These are phyloP conservation scores for Epichloe glyceriae DNA, from an alignment of 2,329 filamentous ascomycete species.

Conservation along the genomic window DNA sequence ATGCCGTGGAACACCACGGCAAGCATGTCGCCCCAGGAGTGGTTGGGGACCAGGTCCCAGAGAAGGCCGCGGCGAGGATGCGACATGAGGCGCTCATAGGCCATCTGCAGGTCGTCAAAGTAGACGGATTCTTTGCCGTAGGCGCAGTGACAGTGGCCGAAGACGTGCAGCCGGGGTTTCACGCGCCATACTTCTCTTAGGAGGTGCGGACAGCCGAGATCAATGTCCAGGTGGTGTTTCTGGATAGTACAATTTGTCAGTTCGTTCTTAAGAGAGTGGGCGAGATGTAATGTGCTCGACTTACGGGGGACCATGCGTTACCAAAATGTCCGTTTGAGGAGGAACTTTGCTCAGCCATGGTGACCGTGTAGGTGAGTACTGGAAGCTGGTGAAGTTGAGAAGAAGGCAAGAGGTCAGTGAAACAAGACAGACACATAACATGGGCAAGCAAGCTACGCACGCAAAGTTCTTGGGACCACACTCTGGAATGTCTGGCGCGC, in stretches of 20 bases:
- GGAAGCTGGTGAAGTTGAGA: constrained; percentile 38
- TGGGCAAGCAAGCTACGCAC: constrained; percentile 14
- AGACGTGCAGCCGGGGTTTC: constrained; percentile 64
- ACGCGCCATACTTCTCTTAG: constrained; percentile 62
- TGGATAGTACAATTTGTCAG: constrained; percentile 11
- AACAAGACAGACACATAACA: not conserved
- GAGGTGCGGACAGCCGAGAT: constrained; percentile 57
- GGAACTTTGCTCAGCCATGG: constrained; percentile 65
- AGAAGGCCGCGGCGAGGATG: constrained; percentile 28
- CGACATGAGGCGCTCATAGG: constrained; percentile 54
- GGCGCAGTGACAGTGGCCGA: constrained; percentile 73
- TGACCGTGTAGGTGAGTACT: constrained; percentile 52
- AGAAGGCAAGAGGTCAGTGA: not conserved
- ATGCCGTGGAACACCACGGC: constrained; percentile 32
- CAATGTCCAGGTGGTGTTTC: constrained; percentile 56
- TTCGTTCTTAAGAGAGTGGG: not conserved
- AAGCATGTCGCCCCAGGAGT: constrained; percentile 32
- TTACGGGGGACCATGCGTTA: constrained; percentile 69
- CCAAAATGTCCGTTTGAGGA: constrained; percentile 57
- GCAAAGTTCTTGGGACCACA: constrained; percentile 61
- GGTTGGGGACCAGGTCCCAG: constrained; percentile 32
- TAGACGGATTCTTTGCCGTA: constrained; percentile 56
- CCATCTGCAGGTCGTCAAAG: constrained; percentile 61
- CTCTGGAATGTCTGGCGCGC: constrained; percentile 65
- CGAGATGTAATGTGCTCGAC: constrained; percentile 2